Base-by-base conservation (phyloP, 257 asterid genomes). In the Plantago major region DNA sequence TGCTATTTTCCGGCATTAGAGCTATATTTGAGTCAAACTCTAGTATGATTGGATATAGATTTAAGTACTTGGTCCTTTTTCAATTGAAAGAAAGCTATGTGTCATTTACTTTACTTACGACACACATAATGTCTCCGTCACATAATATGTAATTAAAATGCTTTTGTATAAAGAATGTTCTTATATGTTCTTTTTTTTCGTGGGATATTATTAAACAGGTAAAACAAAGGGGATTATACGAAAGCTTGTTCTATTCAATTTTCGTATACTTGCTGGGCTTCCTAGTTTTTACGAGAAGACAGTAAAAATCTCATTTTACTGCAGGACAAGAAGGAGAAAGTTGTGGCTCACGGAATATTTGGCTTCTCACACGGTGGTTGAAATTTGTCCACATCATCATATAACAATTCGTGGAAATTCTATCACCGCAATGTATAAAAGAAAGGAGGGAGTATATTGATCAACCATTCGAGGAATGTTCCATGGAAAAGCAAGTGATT, bases 251-350 rank as follows among this genome's bases (percentile, higher is more conserved):
- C 52, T 65, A 78, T 58, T 69, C 80, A 68, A 57, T 73, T 49
- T 40, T 84, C 63, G 42, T 79, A 58, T 68, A 51, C 73, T 64
- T 82, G 73, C 46, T 77, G 84, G 75, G 63, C 42, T 64, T 68
- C 79, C 96, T 73, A 62, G 55, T 63, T 66, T 70, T 71, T 4
- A 57, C 65, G 61, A 78, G 78, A 80, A 69, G 87, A 65, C 71
- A 60, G 62, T 64, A 70, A 70, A 77, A 68, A 73, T 69, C 55
- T 52, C 33, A 51, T 67, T 43, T 42, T 51, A 46, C n/a, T n/a
- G n/a, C 66, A 46, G 63, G 78, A 33, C 40, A 33, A 2, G 40
- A 4, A 65, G 50, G 58, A 46, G 59, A 46, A 33, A 33, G 56
- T 50, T 64, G 15, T 43, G 17, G 4, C 12, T 1, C 19, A 3